Base-by-base conservation (phyloP, 176 grass and related monocot genomes). In the Musa troglodytarum region DNA sequence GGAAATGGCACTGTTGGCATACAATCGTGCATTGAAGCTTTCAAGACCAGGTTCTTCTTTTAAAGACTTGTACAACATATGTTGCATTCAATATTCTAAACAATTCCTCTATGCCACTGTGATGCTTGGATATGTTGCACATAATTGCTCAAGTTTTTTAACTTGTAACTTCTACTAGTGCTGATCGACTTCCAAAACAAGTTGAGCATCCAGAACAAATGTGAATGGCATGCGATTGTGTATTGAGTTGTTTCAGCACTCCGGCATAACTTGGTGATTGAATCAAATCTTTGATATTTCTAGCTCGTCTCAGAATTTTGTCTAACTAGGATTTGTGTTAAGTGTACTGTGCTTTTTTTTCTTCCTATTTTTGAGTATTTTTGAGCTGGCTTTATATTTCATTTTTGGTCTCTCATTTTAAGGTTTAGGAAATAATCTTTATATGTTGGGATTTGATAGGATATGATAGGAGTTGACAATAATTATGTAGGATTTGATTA, bases 11-110 rank as follows among this genome's bases (percentile, higher is more conserved):
- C 65, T 93, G 58, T 78, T 70, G 0, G 90, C 94, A 53, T 98
- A 87, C 76, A 93, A 87, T 56, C 94, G 94, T 52, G 94, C 90
- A 19, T 62, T 98, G 23, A 98, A 90, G 84, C 82, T 98, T 84
- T 98, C 94, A 82, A 80, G 57, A 76, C 78, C 94, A 93, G 90
- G 90, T 98, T 52, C 59, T 51, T 77, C 50, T 7, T 23, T 70
- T 70, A 16, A 1, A 63, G 43, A 29, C 14, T 17, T 6, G 8
- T 11, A 8, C 15, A 2, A 28, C 26, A 23, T 26, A 65, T 25
- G 20, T 65, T 26, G 49, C 28, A 50, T n/a, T 15, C 8, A 2
- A n/a, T 70, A 70, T 14, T 50, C 49, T 51, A 51, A 70, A 70
- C 12, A 52, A 15, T 15, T 62, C 26, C 26, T 16, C 3, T 34